Base-by-base conservation (phyloP, 257 asterid genomes). In the Lycium ferocissimum region DNA sequence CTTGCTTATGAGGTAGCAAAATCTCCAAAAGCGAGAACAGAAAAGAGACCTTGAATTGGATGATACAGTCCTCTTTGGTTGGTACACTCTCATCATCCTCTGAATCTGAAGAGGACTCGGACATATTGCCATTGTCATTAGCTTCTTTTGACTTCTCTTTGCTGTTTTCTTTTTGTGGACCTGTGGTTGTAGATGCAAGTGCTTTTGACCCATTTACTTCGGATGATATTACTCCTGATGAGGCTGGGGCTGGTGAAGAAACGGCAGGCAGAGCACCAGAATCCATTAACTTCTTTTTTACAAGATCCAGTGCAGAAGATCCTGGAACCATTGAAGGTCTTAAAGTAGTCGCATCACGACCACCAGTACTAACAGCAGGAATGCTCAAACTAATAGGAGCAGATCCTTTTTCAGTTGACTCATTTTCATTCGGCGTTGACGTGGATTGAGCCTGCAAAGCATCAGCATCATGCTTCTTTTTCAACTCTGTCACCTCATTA, bases 281-380 rank as follows among this genome's bases (percentile, higher is more conserved):
- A 88, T 97, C 99, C 92, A 94, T 98, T 88, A 97, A 92, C 93
- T 97, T 97, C 94, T 87, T 95, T 88, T 97, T 97, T 49, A 97
- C 95, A 90, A 97, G 99, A 93, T 97, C 99, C 86, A 97, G 82
- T 82, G 99, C 98, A 81, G 99, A 92, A 84, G 97, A 91, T 56
- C 88, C 92, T 75, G 91, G 88, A 70, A 88, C 87, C 88, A 76
- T 86, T 10, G 94, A 86, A 67, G 98, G 87, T 89, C 93, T 93
- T 35, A 91, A 87, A 85, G 92, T 88, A 76, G 90, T 85, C 79
- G 98, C 95, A 87, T 97, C 99, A 86, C 99, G 98, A 84, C 99
- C 98, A 88, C 98, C 99, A 85, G 97, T 92, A 87, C 70, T 91
- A 88, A 94, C 92, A 89, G 99, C 99, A 89, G 99, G 98, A 47